These are phyloP conservation scores for Bertia moriformis DNA, from an alignment of 2,329 filamentous ascomycete genomes.

Conservation along the genomic window DNA sequence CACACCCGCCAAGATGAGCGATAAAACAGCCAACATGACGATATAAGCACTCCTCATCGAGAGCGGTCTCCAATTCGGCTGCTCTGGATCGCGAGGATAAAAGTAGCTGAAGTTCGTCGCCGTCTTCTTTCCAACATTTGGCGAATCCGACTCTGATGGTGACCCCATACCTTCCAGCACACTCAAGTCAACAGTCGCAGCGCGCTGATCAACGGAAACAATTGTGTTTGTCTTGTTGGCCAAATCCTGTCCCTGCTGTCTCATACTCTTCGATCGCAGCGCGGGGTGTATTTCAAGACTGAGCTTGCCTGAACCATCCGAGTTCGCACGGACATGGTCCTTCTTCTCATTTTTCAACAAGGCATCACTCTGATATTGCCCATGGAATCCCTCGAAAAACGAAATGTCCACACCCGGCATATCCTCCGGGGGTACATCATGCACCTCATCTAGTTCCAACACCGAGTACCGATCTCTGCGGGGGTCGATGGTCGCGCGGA, in stretches of 20 bases:
- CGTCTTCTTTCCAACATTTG: no score
- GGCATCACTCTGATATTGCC: neutral
- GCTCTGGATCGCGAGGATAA: slow-evolving; percentile 15
- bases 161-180: no score
- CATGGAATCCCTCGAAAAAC: neutral
- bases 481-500: no score
- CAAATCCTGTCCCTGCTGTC: neutral
- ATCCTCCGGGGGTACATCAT: neutral
- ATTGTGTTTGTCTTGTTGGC: slow-evolving; percentile 1
- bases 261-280: neutral
- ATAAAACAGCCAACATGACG: slow-evolving; percentile 12
- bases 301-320: neutral
- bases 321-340: neutral
- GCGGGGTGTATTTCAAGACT: no score
- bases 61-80: slow-evolving; percentile 18
- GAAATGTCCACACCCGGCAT: neutral
- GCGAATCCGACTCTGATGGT: no score
- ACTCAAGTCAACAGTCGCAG: neutral
- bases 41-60: slow-evolving; percentile 16
- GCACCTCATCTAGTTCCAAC: neutral
- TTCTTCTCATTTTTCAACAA: neutral
- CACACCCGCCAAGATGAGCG: slow-evolving; percentile 13
- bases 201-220: neutral
- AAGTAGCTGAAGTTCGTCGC: slow-evolving; percentile 10
- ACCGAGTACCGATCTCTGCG: neutral